Evolutionary conservation across 805 yeast species (phyloP).

Genomic region (Hermanozyma aechmeae): DNA sequence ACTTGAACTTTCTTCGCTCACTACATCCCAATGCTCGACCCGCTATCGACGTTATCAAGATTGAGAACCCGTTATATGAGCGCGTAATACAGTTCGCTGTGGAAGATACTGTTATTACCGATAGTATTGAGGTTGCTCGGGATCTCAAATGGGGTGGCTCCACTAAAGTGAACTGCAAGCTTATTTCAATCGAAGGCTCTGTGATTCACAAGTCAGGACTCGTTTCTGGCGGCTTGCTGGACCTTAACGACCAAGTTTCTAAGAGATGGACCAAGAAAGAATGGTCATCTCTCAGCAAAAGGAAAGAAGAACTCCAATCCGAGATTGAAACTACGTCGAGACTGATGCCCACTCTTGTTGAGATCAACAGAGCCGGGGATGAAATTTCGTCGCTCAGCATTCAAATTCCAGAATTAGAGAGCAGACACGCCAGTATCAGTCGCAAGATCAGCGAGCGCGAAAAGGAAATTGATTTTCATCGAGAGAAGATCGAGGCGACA

Average conservation of each 20-base stretch:
- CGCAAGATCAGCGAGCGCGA: slow-evolving; percentile 36
- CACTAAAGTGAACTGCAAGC: slow-evolving; percentile 40
- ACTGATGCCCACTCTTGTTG: slow-evolving; percentile 38
- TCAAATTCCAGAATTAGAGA: slow-evolving; percentile 34
- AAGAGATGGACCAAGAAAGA: slow-evolving; percentile 69
- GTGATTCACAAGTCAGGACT: slow-evolving; percentile 77
- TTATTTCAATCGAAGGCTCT: slow-evolving; percentile 79
- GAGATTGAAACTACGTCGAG: background rate
- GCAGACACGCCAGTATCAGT: slow-evolving; percentile 33
- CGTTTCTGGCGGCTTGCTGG: slow-evolving; percentile 82
- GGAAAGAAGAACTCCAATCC: slow-evolving; percentile 35
- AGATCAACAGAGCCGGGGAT: slow-evolving; percentile 47
- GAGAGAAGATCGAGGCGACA: slow-evolving; percentile 12
- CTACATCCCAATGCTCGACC: slow-evolving; percentile 51
- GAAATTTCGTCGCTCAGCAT: slow-evolving; percentile 40
- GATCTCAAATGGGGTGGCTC: slow-evolving; percentile 50
- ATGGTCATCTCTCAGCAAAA: slow-evolving; percentile 40
- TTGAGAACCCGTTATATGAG: slow-evolving; percentile 53
- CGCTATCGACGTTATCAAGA: slow-evolving; percentile 65
- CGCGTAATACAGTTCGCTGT: slow-evolving; percentile 75
- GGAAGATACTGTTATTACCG: slow-evolving; percentile 73
- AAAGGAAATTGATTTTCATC: slow-evolving; percentile 45
- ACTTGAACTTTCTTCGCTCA: slow-evolving; percentile 46
- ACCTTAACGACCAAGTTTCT: slow-evolving; percentile 27
- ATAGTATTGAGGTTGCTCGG: slow-evolving; percentile 58